Evolutionary conservation across 148 eudicot genomes (phyloP), one percentile per base, ranked within the genome.

Genomic region (Persicaria maculosa): DNA sequence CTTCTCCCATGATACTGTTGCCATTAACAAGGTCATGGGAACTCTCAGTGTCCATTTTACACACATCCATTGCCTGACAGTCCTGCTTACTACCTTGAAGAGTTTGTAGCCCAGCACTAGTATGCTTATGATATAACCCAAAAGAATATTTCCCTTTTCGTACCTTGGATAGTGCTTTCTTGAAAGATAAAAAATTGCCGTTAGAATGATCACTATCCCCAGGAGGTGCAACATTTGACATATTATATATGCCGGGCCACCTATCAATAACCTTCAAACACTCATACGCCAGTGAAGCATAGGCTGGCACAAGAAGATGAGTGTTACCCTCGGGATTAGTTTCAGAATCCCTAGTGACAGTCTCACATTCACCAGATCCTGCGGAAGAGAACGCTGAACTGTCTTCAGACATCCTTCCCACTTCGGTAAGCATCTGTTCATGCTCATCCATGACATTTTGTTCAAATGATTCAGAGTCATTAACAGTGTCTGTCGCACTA

Each of bases 371-470:
- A 53, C 77, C 74, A 79, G 86, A 78, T 58, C 78, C 85, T 36
- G 85, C 80, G 54, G 82, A 81, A 80, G 83, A 79, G 77, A 86
- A 78, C 54, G 84, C 89, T 73, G 89, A 87, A 83, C 99, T 89
- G 83, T 90, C 97, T 79, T 84, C 86, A 12, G 97, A 92, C 46
- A 88, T 82, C 79, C 85, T 88, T 77, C 93, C 99, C 19, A 89
- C 97, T 86, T 92, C 89, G 36, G 99, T 91, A 84, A 85, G 93
- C 75, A 93, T 88, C 72, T 82, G 82, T 78, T 81, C 82, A 80
- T 83, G 86, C 80, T 67, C 88, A 50, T 92, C 88, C 77, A 86
- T 90, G 58, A 73, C 71, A 73, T 85, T 86, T 64, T 76, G 78
- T 65, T 71, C 72, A 72, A 61, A 70, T 47, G 68, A 59, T 72